Conservation (phyloP, 192 early-diverging fungal species). For the Umbelopsis sp. region DNA sequence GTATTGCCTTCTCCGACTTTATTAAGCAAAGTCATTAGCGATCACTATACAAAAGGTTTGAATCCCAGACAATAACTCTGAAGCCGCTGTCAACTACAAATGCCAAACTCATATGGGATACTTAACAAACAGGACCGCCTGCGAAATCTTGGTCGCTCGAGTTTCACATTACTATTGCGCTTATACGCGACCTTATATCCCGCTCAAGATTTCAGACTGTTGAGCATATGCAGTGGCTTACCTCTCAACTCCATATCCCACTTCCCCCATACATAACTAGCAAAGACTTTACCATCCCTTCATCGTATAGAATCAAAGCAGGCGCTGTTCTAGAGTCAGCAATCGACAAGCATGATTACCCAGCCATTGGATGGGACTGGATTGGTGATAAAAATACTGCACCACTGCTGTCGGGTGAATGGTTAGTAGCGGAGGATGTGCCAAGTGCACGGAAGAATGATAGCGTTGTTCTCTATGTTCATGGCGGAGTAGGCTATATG, state of each 20-base stretch:
- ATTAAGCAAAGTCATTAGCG: neutral
- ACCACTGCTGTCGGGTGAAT: conserved; percentile 34
- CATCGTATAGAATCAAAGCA: conserved; percentile 32
- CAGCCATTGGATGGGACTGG: conserved; percentile 44
- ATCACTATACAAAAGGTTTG: conserved; percentile 8
- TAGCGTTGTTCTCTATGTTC: conserved; percentile 68
- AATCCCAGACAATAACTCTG: neutral
- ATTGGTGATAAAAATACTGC: conserved; percentile 22
- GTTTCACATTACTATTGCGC: conserved; percentile 32
- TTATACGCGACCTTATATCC: conserved; percentile 26
- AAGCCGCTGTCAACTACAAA: neutral
- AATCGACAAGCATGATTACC: conserved; percentile 24
- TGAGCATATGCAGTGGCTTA: conserved; percentile 32
- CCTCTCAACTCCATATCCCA: conserved; percentile 20
- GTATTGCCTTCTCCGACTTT: neutral
- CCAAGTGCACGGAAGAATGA: neutral
- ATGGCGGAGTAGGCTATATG: conserved; percentile 70
- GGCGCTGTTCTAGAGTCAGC: conserved; percentile 29
- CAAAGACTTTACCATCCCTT: conserved; percentile 17
- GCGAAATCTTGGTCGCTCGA: conserved; percentile 41
- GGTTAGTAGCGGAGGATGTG: conserved; percentile 26
- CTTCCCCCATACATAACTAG: conserved; percentile 1
- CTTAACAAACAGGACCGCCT: conserved; percentile 33
- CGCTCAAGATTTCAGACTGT: conserved; percentile 28
- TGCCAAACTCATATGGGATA: neutral